Evolutionary conservation across 208 protist species (phyloP), one percentile per base, ranked within the genome.

Genomic region (Leishmania guyanensis): DNA sequence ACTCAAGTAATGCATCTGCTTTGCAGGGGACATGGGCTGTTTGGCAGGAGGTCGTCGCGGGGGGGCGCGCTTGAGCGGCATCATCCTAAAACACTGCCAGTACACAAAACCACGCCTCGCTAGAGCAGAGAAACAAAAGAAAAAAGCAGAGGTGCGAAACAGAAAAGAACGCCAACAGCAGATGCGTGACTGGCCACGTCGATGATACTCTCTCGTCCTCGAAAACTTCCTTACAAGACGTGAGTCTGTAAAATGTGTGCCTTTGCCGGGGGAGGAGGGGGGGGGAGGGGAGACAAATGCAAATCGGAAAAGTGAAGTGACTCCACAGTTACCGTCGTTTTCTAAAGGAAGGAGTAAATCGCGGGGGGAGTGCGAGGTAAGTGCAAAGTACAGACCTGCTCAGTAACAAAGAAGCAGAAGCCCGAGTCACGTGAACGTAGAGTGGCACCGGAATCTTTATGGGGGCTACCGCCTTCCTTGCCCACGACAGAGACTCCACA

Each of bases 1-100:
- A 39, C 56, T 73, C 17, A 86, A 58, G 73, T 80, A 77, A 29
- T 86, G 83, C 22, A 81, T 26, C 58, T 83, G 83, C 68, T 82
- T 79, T n/a, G 53, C 69, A 20, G 80, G 77, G 29, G 29, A 70
- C 80, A 84, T 84, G 14, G 80, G 56, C 77, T 77, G 77, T 58
- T 81, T 81, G 33, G 71, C 36, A 33, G 75, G 82, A 48, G 82
- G 70, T 50, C 82, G 76, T 26, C 82, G 82, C 50, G 77, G 82
- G 0, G 82, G 68, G 50, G 73, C 66, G 43, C 75, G 72, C 36
- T 84, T 77, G 39, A 70, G 72, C 36, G 81, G 51, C 73, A 79
- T 78, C 51, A 66, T 77, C 9, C 54, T 39, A 22, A 6, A n/a
- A n/a, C 17, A 48, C 66, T 5, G 12, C 20, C 22, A 8, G 17